Base-by-base conservation (phyloP, 108 stramenopile species). In the Conticribra guillardii region DNA sequence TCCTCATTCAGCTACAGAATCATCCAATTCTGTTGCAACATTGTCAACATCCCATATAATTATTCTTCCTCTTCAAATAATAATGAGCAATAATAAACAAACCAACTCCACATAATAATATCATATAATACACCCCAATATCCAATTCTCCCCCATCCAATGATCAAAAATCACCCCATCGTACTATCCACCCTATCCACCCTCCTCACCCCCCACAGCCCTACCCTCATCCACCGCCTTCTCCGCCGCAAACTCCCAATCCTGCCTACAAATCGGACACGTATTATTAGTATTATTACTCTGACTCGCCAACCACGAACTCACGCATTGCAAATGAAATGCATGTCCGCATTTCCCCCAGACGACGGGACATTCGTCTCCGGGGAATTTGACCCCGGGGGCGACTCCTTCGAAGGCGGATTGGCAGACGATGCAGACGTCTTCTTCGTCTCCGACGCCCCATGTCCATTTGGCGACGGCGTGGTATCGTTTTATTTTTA, bases 351-450 rank as follows among this genome's bases (percentile, higher is more conserved):
- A 96, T 49, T 87, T 87, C 3, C 96, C 96, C 84, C 87, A 94
- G 9, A 92, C 92, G 3, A 96, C 90, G 4, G 92, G 95, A 49
- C 88, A 91, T 63, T 96, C 95, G 58, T 96, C 95, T 28, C 95
- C 95, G 0, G 95, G 95, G 80, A 74, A 96, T 67, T 90, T 92
- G 15, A 89, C 79, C 15, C 91, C 91, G 0, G 95, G 95, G 4
- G 91, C 89, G 21, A 80, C 84, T 2, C 92, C 91, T 79, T 96
- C 96, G 65, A 86, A 96, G 24, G 96, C 86, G 0, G 87, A 81
- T 81, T 96, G 96, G 66, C 96, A 96, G 71, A 96, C 93, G 28
- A 91, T 92, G 82, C 96, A 96, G 15, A 94, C 92, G 57, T 94
- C 96, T 48, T 86, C 88, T 56, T 75, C 82, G 31, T 65, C 65